Conservation (phyloP, 345 rosid species). For the Cardamine occulta region DNA sequence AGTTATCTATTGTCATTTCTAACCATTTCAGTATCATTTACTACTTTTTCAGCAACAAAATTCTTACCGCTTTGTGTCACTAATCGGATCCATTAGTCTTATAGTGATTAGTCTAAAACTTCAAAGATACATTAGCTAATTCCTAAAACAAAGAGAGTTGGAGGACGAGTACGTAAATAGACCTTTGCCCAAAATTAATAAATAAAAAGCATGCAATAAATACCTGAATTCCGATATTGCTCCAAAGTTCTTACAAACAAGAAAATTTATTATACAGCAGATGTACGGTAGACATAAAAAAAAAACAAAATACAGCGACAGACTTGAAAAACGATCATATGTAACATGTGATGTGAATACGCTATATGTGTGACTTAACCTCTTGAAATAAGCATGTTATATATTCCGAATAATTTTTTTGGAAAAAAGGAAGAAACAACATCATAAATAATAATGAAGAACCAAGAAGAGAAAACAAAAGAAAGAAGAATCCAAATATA, state of each 20-base stretch:
- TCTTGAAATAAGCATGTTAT: conserved; percentile 4
- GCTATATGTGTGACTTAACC: conserved; percentile 14
- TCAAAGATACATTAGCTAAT: no score
- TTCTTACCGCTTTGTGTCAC: no score
- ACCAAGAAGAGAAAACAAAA: not conserved
- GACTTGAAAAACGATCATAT: not conserved
- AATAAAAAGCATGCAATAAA: not conserved
- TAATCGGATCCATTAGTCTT: no score
- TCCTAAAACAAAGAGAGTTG: not conserved
- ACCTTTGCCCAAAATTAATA: not conserved
- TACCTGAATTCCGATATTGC: not conserved
- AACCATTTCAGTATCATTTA: no score
- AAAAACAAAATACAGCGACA: not conserved
- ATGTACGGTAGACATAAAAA: not conserved
- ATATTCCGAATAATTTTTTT: not conserved
- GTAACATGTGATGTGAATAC: conserved; percentile 12
- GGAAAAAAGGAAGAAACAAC: no score
- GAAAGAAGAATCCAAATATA: not conserved
- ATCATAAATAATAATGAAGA: not conserved
- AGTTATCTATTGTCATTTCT: no score
- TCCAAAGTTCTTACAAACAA: not conserved
- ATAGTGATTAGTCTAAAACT: no score
- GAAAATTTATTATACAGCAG: not conserved
- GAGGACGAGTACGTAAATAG: not conserved
- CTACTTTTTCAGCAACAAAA: no score